Base-by-base conservation (phyloP, 257 asterid genomes). In the Solanum bulbocastanum region DNA sequence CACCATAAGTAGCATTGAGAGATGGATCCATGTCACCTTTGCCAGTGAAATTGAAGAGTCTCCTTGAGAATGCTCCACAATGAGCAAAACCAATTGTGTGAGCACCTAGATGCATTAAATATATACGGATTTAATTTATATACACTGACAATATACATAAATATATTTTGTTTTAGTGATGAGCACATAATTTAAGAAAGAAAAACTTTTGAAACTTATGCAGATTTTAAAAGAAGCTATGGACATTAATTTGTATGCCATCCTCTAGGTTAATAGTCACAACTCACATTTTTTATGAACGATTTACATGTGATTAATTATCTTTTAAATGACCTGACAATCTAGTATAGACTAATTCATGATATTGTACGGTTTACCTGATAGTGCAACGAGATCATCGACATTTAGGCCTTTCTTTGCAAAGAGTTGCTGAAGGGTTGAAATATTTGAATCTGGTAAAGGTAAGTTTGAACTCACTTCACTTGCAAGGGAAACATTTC, bases 301-400 rank as follows among this genome's bases (percentile, higher is more conserved):
- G 37, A 35, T 35, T 35, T 35, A 35, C 37, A 0, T 35, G 30
- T 30, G 30, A 30, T 52, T 52, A 1, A 18, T 56, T 56, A 56
- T 56, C 62, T 56, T 56, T 56, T 56, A 56, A 18, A 56, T 56
- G n/a, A 18, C n/a, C n/a, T 6, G n/a, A 56, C 62, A 56, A 1
- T 18, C 6, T 16, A 52, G 23, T 52, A 56, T 56, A n/a, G n/a
- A 18, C 0, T 9, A 18, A 18, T 3, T 36, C 39, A 36, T 36
- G 39, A 36, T 36, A 36, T 36, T 36, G 8, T 36, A 6, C 8
- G 39, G 39, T 36, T 36, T 86, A 93, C 96, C 95, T 68, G 95
- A 94, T 66, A 94, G 87, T 71, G 91, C 88, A 10, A 90, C 94
- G 58, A 94, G 97, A 87, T 94, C 97, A 8, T 88, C 40, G 4